Base-by-base conservation (phyloP, 2,329 filamentous ascomycete species). In the Sphaerostilbella broomeana region DNA sequence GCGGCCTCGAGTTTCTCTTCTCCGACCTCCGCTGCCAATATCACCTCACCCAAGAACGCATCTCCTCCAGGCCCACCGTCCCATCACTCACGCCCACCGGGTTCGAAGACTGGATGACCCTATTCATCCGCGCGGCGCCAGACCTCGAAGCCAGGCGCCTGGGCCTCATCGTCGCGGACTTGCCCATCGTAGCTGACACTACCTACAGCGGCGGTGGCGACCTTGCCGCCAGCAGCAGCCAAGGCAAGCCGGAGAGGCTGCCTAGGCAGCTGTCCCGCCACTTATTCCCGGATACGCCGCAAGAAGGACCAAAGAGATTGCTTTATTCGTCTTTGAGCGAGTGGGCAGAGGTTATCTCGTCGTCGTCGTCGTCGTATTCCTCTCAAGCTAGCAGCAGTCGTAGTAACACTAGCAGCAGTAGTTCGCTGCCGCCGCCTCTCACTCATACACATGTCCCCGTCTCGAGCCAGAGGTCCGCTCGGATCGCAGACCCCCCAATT, bases 241-340 rank as follows among this genome's bases (percentile, higher is more conserved):
- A 39, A 16, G 16, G 82, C 33, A 75, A 71, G 47, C 77, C 74
- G 9, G 84, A 89, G 58, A 70, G 84, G 3, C 81, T 94, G 39
- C 88, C 87, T 0, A 87, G 86, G 47, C 81, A 88, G 50, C 70
- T 94, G 3, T 81, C 85, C 1, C 71, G 86, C 27, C 73, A 82
- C 36, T 68, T 92, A 4, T 75, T 94, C 26, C 87, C 87, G 0
- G 64, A 66, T 0, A 58, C 61, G 6, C 67, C 73, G 1, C 77
- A 86, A 48, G 52, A 70, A 0, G 64, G 73, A 21, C 65, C 75
- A 1, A 73, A 77, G 40, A 74, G 79, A 45, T 63, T 76, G 15
- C 63, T 89, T 13, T 28, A 24, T 1, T 34, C 38, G 11, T 38
- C 42, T 4, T 42, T 38, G 21, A 19, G 27, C 0, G 33, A 37